These are phyloP conservation scores for Thelephora ganbajun DNA, from an alignment of 768 basidiomycete species.

Conservation along the genomic window DNA sequence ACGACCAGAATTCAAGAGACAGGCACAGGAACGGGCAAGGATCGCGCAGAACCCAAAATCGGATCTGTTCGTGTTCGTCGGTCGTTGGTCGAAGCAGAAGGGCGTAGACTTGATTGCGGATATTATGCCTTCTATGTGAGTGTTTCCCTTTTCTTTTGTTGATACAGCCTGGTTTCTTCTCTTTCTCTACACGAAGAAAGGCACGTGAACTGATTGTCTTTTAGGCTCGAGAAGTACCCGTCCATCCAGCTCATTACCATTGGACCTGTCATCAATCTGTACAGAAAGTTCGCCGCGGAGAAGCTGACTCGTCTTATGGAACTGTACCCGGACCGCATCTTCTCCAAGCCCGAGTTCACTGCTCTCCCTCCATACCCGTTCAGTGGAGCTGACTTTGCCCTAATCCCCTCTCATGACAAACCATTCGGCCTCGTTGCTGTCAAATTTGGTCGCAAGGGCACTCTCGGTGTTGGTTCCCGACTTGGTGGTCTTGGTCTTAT, in stretches of 20 bases:
- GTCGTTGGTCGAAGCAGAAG: slow-evolving; percentile 97
- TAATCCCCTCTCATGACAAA: slow-evolving; percentile 93
- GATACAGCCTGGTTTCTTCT: no score
- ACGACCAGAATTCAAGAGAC: slow-evolving; percentile 80
- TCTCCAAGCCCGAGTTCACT: slow-evolving; percentile 94
- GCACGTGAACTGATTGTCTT: slow-evolving; percentile 2
- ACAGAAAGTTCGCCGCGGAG: slow-evolving; percentile 90
- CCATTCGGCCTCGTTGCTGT: slow-evolving; percentile 94
- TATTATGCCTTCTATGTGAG: slow-evolving; percentile 80
- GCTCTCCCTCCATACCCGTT: slow-evolving; percentile 87
- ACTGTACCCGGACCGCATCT: slow-evolving; percentile 86
- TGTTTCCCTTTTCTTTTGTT: slow-evolving; percentile 9
- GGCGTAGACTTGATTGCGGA: slow-evolving; percentile 94
- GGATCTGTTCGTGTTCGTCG: slow-evolving; percentile 86
- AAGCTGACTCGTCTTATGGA: slow-evolving; percentile 90
- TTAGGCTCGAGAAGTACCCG: slow-evolving; percentile 71
- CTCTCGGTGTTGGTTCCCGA: slow-evolving; percentile 87
- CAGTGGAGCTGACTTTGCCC: slow-evolving; percentile 87
- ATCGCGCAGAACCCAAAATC: slow-evolving; percentile 84
- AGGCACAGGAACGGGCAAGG: slow-evolving; percentile 91
- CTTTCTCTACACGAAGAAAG: neutral
- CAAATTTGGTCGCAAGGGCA: slow-evolving; percentile 93
- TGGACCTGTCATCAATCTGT: slow-evolving; percentile 90
- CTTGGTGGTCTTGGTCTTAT: slow-evolving; percentile 90
- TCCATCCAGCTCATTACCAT: slow-evolving; percentile 80